Base-by-base conservation (phyloP, 2,329 filamentous ascomycete species). In the Zymoseptoria ardabiliae region DNA sequence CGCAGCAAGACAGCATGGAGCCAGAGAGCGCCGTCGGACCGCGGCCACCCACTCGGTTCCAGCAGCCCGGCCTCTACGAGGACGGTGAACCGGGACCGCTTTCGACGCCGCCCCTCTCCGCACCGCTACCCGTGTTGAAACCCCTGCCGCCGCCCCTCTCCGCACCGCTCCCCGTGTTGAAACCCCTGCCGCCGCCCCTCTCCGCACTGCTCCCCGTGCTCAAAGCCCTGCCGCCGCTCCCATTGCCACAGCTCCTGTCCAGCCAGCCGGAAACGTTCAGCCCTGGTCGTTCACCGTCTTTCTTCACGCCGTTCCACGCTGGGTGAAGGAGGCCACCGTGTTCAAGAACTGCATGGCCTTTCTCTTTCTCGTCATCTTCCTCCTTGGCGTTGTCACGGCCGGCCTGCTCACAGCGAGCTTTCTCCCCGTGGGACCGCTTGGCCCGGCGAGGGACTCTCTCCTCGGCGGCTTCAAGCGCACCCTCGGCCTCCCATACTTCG, bases 241-340 rank as follows among this genome's bases (percentile, higher is more conserved):
- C 54, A 59, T 59, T 51, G 41, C 50, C 4, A 8, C 50, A 19
- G 17, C 35, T 21, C 20, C 58, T 48, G 48, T 54, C 30, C 48
- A 53, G 13, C 53, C 41, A 13, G 19, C 41, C 50, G 50, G 50
- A 30, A 51, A 22, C 8, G 35, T 57, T 25, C 55, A 58, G 45
- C 60, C 60, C 22, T 45, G 51, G 48, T 54, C n/a, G 41, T 19
- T 41, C 7, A 55, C 51, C 17, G 54, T 59, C 55, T 61, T 61
- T 50, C 41, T 61, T 21, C 57, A 57, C 50, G 55, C 54, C 58
- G 48, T 61, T 20, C 57, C 54, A 23, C 57, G 57, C 20, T 59
- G 35, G 35, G 35, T 45, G 35, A 45, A n/a, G 35, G 35, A 45
- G 35, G 35, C 35, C 35, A 45, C 13, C 35, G 3, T 17, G 2